Base-by-base conservation (phyloP, 2,329 filamentous ascomycete genomes). In the Fusarium mangiferae region DNA sequence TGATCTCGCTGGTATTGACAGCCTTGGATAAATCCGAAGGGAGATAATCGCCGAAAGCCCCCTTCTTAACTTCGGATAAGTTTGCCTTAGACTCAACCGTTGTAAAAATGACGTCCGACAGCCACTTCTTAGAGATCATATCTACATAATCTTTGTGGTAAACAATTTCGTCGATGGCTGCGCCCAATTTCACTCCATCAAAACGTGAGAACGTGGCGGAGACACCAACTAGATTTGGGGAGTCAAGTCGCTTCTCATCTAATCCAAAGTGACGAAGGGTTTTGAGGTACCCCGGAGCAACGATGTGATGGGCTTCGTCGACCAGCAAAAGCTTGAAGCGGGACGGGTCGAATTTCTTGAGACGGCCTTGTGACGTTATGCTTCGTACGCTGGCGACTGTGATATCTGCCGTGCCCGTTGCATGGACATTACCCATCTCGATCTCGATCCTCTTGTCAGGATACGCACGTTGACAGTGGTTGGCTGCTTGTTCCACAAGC, bases 221-320 rank as follows among this genome's bases (percentile, higher is more conserved):
- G 7, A 99, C 95, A 10, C 96, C 96, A 18, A 99, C 92, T 20
- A 99, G 85, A 24, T 90, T 89, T 0, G 94, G 92, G 2, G 80
- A 82, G 52, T 80, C 82, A 12, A 62, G 45, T 64, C 75, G 82
- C 72, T 84, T 85, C 56, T 83, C 77, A 62, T 90, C 83, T 24
- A 97, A 87, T 0, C 91, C 90, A 80, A 99, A 97, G 81, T 98
- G 90, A n/a, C 88, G 85, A 54, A 99, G 85, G 1, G 91, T 88
- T 46, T 89, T 87, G 70, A 97, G 86, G 79, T 98, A 98, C 13
- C 91, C 90, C 5, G 90, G 87, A 2, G 96, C 93, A 49, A 98
- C 95, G 60, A 98, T 97, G 82, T 99, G 96, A 81, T 99, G 96
- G 9, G 96, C 96, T 83, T 99, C 96, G 74, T 99, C 96, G 8